Evolutionary conservation across 345 rosid genomes (phyloP).

Genomic region (Lenwebbia sp.): DNA sequence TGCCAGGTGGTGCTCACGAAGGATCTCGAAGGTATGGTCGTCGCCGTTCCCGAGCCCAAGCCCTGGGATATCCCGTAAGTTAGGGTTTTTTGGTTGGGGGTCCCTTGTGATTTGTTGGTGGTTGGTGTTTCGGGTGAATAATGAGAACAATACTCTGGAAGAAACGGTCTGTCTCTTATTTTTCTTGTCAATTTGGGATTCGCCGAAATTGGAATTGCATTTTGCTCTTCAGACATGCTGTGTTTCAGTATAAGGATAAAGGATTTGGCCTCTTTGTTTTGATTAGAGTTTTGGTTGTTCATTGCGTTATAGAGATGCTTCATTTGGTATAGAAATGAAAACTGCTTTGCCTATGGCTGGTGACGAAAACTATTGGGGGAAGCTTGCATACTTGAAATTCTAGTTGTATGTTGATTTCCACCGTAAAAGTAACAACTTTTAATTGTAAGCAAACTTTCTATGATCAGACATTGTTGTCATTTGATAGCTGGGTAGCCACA

Average conservation of each 20-base stretch:
- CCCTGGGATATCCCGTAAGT: conserved; percentile 94
- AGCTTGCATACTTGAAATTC: neutral
- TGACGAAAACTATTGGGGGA: neutral
- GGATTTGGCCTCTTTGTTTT: neutral
- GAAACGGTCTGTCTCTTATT: neutral
- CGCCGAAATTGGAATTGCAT: neutral
- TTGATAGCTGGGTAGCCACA: neutral
- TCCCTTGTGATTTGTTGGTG: neutral
- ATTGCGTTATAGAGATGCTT: neutral
- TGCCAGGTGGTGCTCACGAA: conserved; percentile 79
- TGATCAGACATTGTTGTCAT: neutral
- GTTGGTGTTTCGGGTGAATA: neutral
- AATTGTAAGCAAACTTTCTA: neutral
- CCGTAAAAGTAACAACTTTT: neutral
- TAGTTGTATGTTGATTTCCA: neutral
- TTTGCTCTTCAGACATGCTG: neutral
- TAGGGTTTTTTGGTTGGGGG: neutral
- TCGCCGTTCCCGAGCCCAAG: conserved; percentile 91
- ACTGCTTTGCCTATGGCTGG: fast-evolving
- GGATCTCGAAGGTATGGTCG: conserved; percentile 95
- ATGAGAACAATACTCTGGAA: neutral
- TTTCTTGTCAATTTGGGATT: neutral
- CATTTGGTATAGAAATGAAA: neutral
- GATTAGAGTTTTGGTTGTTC: neutral
- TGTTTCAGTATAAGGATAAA: neutral